A percentile compares a stretch with the other conserved stretches of the same genome.
Conservation (phyloP, 2,329 filamentous ascomycete species). For the Penicillium sp. region DNA sequence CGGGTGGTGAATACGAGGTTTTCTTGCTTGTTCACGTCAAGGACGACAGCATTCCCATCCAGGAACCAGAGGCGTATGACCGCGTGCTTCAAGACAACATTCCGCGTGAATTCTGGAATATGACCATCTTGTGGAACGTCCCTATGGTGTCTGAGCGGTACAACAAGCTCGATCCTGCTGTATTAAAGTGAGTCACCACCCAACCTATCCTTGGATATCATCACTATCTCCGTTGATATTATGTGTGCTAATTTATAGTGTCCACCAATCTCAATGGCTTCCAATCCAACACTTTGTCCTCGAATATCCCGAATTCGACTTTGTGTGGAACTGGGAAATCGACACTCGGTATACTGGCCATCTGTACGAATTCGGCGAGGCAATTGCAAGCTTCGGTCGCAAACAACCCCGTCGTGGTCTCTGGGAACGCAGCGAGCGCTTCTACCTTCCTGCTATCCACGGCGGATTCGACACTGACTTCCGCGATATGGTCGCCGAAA, state of each 20-base stretch:
- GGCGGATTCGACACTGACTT: conserved; percentile 40
- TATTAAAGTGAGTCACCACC: conserved; percentile 12
- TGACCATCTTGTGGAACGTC: conserved; percentile 31
- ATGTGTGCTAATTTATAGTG: conserved; percentile 8
- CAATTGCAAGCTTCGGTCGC: conserved; percentile 53
- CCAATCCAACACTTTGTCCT: conserved; percentile 62
- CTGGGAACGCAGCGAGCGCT: conserved; percentile 56
- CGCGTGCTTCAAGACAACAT: conserved; percentile 13
- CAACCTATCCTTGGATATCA: no score
- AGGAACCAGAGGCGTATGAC: neutral
- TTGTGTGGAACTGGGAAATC: conserved; percentile 70
- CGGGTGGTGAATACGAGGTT: conserved; percentile 71
- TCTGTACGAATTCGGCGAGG: conserved; percentile 68
- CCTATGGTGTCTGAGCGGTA: conserved; percentile 18
- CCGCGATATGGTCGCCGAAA: conserved; percentile 12
- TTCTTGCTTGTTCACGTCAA: conserved; percentile 77
- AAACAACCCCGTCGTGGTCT: conserved; percentile 55
- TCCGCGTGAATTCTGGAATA: conserved; percentile 32
- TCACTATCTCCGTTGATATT: neutral
- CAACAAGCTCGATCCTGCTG: conserved; percentile 14
- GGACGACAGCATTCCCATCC: conserved; percentile 62
- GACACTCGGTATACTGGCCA: conserved; percentile 63
- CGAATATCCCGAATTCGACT: conserved; percentile 60
- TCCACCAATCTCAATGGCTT: conserved; percentile 19
- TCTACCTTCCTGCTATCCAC: conserved; percentile 52